Base-by-base conservation (phyloP, 768 basidiomycete species). In the Floccularia luteovirens region DNA sequence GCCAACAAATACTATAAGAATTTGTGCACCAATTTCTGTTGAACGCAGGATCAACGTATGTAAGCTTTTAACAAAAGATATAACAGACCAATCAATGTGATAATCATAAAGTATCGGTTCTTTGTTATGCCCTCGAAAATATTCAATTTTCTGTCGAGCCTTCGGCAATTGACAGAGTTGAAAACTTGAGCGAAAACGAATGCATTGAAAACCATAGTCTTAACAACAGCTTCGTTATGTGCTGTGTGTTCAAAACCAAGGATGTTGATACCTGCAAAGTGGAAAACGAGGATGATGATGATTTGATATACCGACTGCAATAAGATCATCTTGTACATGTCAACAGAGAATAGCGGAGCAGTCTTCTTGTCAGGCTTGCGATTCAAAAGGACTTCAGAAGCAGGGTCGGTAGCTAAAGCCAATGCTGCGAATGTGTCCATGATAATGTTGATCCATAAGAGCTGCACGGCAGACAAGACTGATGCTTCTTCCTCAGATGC, bases 341-440 rank as follows among this genome's bases (percentile, higher is more conserved):
- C 72, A 38, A 85, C 79, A 12, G 79, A 78, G 70, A 99, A 93
- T 36, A 99, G 63, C 2, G 96, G 90, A 1, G 90, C 82, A 1
- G 74, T 77, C 64, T 89, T 88, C 65, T 75, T 79, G 60, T 97
- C 92, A 3, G 96, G 96, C 58, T 88, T 86, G 53, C 94, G 82
- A 41, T 96, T 72, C 31, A 99, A 77, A 24, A 90, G 74, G 4
- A 67, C 58, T 34, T 80, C 80, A 1, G 82, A 78, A 1, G 96
- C 93, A 6, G 92, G 93, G 59, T 98, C 96, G 19, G 96, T 98
- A 13, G 96, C 94, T 37, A 99, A 77, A 10, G 96, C 96, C 37
- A 98, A 79, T 19, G 96, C 96, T 41, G 96, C 96, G 56, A 99
- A 97, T 1, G 91, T 94, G 57, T 96, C 93, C 92, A 94, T 94